A percentile compares a stretch with the other conserved stretches of the same genome.
Conservation (phyloP, 441 rosid genomes). For the Theobroma grandiflorum region DNA sequence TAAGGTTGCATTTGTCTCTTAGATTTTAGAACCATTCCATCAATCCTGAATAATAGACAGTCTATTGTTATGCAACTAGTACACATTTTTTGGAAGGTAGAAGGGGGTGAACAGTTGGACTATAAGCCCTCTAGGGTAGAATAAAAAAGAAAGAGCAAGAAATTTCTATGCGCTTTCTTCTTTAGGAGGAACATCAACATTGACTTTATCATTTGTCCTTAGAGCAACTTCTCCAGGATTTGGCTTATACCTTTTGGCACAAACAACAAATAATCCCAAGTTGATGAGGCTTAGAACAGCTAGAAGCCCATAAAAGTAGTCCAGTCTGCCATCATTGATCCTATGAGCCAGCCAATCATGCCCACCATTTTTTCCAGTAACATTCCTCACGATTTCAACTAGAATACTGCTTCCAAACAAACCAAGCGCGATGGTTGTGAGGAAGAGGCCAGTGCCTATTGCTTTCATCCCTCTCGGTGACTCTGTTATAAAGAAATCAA, state of each 20-base stretch:
- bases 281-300: conserved; percentile 19
- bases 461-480: conserved; percentile 37
- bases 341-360: conserved; percentile 21
- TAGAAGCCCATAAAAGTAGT: conserved; percentile 20
- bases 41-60: too few species aligned
- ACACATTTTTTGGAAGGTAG: neutral
- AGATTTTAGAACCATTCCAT: too few species aligned
- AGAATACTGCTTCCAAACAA: conserved; percentile 7
- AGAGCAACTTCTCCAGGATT: neutral
- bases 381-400: conserved; percentile 16
- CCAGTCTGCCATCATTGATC: conserved; percentile 28
- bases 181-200: neutral
- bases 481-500: conserved; percentile 31
- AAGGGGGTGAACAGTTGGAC: neutral
- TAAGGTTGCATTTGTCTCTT: too few species aligned
- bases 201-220: neutral
- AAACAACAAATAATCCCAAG: conserved; percentile 4
- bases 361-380: neutral
- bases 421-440: conserved; percentile 28
- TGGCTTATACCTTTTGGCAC: conserved; percentile 21
- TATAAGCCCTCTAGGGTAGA: neutral
- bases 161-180: neutral
- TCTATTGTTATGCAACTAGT: too few species aligned
- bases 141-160: neutral
- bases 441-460: conserved; percentile 71